These are phyloP conservation scores for Russula vinacea DNA, from an alignment of 768 basidiomycete species.

Conservation along the genomic window DNA sequence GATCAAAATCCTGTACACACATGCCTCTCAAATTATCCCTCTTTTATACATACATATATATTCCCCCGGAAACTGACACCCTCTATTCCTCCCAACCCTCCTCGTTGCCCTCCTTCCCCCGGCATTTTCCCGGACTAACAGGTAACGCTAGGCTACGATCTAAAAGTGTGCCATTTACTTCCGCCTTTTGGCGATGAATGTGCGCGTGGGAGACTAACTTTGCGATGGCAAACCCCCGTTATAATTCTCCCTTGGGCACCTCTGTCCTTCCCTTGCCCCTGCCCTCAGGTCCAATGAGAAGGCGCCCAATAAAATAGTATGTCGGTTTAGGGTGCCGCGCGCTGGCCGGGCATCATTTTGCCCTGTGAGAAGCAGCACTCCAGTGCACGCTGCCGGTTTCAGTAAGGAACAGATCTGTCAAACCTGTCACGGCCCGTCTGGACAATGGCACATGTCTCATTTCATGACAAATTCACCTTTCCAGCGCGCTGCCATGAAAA, in stretches of 20 bases:
- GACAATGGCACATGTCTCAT: not conserved
- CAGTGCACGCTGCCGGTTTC: not conserved
- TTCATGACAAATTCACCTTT: not conserved
- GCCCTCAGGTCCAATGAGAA: not conserved
- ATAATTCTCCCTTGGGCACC: too few relatives aligned
- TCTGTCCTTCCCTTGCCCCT: not conserved
- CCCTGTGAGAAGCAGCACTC: not conserved
- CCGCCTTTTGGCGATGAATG: too few relatives aligned
- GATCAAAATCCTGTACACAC: slow-evolving; percentile 14
- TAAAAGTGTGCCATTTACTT: too few relatives aligned
- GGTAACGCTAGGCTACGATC: too few relatives aligned
- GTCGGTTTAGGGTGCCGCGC: not conserved
- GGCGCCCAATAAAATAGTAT: not conserved
- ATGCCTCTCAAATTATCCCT: slow-evolving; percentile 12
- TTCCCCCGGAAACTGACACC: not conserved
- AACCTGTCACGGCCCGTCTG: not conserved
- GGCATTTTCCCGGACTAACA: not conserved
- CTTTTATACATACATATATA: slow-evolving; percentile 16
- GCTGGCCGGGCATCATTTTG: not conserved
- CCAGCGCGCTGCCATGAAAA: too few relatives aligned
- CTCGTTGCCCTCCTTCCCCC: not conserved
- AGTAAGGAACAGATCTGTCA: not conserved
- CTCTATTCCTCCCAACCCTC: not conserved
- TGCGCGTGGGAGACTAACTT: too few relatives aligned
- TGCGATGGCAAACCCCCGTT: too few relatives aligned